Evolutionary conservation across 208 protist species (phyloP).

Genomic region (Strigomonas culicis): DNA sequence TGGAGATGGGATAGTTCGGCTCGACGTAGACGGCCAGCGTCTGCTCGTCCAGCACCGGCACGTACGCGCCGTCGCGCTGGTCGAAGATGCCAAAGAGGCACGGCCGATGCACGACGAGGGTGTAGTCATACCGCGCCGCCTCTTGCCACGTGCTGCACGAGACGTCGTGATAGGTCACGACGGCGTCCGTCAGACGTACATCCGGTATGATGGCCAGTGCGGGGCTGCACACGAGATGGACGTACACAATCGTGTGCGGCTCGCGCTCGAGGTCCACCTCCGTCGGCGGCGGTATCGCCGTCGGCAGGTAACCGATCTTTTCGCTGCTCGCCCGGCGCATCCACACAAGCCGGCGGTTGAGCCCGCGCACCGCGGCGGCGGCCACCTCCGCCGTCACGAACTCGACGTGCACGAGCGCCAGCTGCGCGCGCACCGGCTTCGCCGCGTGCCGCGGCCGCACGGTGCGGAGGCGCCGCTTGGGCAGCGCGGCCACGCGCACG

Average conservation of each 20-base stretch:
- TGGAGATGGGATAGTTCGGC: too few species aligned
- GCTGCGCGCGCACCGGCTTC: conserved; percentile 43
- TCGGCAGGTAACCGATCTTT: too few species aligned
- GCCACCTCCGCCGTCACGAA: conserved; percentile 31
- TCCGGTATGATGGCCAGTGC: conserved; percentile 57
- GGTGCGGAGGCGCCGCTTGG: too few species aligned
- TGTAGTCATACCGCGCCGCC: too few species aligned
- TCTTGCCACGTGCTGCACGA: too few species aligned
- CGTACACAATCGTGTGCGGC: conserved; percentile 9
- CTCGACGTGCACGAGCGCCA: too few species aligned
- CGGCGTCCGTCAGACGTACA: conserved; percentile 48
- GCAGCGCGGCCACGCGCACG: too few species aligned
- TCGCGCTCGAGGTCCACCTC: background rate
- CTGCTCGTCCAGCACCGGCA: conserved; percentile 18
- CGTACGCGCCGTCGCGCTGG: conserved; percentile 9
- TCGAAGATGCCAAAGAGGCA: conserved; percentile 3
- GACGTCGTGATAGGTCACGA: too few species aligned
- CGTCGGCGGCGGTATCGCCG: conserved; percentile 17
- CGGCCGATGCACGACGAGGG: conserved; percentile 9
- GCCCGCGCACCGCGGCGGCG: conserved; percentile 27
- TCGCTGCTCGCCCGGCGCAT: conserved; percentile 10
- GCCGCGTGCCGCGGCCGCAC: background rate
- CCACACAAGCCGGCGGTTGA: conserved; percentile 40
- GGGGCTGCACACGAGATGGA: conserved; percentile 53
- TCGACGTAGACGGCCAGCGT: conserved; percentile 58